Evolutionary conservation across 2,329 filamentous ascomycete species (phyloP).

Genomic region (Pseudogymnoascus sp.): DNA sequence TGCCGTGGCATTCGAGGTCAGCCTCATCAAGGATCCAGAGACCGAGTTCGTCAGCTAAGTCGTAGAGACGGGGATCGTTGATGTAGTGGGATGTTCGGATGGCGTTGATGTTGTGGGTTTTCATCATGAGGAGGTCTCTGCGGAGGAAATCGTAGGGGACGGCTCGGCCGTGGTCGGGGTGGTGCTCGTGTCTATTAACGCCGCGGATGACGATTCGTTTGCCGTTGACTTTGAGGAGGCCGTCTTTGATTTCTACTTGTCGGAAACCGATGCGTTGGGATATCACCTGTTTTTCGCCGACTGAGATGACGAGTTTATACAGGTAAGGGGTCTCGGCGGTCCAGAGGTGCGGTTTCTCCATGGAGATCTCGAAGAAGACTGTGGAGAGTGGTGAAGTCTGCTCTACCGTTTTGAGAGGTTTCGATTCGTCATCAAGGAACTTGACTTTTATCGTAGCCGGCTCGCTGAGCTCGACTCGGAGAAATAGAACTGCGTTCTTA

Average conservation of each 20-base stretch:
- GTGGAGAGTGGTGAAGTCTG: neutral
- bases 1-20: constrained; percentile 49
- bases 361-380: constrained; percentile 24
- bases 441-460: constrained; percentile 31
- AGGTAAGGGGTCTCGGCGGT: constrained; percentile 60
- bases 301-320: constrained; percentile 45
- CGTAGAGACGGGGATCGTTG: constrained; percentile 53
- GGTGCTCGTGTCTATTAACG: constrained; percentile 50
- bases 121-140: constrained; percentile 48
- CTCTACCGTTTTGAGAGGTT: constrained; percentile 10
- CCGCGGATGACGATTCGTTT: constrained; percentile 46
- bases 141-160: constrained; percentile 45
- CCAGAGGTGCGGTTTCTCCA: constrained; percentile 53
- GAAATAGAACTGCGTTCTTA: constrained; percentile 42
- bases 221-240: constrained; percentile 46
- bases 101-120: constrained; percentile 58
- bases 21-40: constrained; percentile 56
- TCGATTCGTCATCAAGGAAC: constrained; percentile 27
- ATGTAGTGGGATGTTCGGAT: constrained; percentile 62
- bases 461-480: constrained; percentile 39
- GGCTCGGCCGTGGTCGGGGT: constrained; percentile 42
- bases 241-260: constrained; percentile 43
- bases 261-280: constrained; percentile 48
- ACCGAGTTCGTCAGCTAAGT: constrained; percentile 55
- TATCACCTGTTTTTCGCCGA: constrained; percentile 32